phyloP scores from a whole-genome alignment of 2,329 filamentous ascomycete genomes.

The Paecilomyces dactylethromorphus region DNA sequence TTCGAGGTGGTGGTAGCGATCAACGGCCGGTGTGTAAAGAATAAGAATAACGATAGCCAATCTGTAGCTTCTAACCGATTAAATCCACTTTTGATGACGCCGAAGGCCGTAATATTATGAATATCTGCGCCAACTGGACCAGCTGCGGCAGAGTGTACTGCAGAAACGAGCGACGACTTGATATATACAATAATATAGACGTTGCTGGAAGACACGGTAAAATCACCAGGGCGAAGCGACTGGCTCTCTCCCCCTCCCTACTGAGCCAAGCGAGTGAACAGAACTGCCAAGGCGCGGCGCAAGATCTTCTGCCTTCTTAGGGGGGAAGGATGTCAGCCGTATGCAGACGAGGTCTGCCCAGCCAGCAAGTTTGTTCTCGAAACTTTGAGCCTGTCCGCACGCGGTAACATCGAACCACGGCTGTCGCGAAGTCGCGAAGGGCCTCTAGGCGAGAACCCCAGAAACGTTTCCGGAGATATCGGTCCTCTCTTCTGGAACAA shows the following conservation, averaged over 20 bases:
- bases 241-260: neutral
- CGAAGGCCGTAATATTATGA: neutral
- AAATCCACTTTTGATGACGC: neutral
- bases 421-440: neutral
- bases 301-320: neutral
- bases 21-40: neutral
- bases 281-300: neutral
- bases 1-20: slow-evolving; percentile 6
- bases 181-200: neutral
- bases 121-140: neutral
- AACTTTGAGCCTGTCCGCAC: neutral
- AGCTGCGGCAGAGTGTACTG: neutral
- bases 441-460: neutral
- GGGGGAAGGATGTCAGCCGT: neutral
- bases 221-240: neutral
- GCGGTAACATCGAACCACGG: neutral
- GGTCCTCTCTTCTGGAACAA: neutral
- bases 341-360: neutral
- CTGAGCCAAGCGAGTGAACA: neutral
- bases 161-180: neutral
- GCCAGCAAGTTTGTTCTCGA: neutral
- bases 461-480: neutral
- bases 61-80: neutral
- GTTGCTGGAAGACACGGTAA: neutral
- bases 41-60: slow-evolving; percentile 1